These are phyloP conservation scores for Venturia effusa DNA, from an alignment of 2,329 filamentous ascomycete genomes.

Conservation along the genomic window DNA sequence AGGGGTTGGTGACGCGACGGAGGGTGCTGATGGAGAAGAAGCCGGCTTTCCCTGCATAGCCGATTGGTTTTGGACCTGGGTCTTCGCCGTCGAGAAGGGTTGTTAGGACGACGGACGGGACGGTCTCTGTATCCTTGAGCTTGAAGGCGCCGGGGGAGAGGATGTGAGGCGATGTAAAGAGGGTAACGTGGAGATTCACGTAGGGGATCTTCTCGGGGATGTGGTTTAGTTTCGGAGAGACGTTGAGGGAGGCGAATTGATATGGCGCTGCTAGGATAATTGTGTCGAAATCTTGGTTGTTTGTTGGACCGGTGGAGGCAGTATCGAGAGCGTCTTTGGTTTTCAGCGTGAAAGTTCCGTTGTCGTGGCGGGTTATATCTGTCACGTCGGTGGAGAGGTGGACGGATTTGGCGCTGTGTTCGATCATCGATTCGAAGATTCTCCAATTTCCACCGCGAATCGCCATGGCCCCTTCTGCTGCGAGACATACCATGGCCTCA, in stretches of 20 bases:
- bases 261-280: slow-evolving; percentile 75
- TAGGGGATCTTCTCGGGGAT: slow-evolving; percentile 74
- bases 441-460: slow-evolving; percentile 85
- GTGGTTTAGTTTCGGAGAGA: slow-evolving; percentile 33
- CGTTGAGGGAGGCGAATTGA: slow-evolving; percentile 63
- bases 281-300: slow-evolving; percentile 50
- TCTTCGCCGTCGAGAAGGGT: slow-evolving; percentile 57
- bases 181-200: slow-evolving; percentile 74
- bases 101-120: slow-evolving; percentile 71
- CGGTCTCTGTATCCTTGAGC: slow-evolving; percentile 42
- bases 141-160: slow-evolving; percentile 66
- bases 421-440: slow-evolving; percentile 79
- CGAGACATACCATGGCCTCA: slow-evolving; percentile 86
- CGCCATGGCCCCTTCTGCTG: slow-evolving; percentile 70
- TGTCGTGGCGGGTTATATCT: slow-evolving; percentile 36
- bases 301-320: background rate
- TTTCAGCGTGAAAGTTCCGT: slow-evolving; percentile 34
- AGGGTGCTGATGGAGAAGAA: slow-evolving; percentile 84
- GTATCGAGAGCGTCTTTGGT: slow-evolving; percentile 16
- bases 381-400: slow-evolving; percentile 58
- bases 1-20: slow-evolving; percentile 49
- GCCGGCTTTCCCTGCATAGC: slow-evolving; percentile 54
- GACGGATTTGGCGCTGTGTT: slow-evolving; percentile 49
- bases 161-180: slow-evolving; percentile 68
- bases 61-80: slow-evolving; percentile 31